Conservation (phyloP, 345 rosid genomes). For the Corchorus olitorius region DNA sequence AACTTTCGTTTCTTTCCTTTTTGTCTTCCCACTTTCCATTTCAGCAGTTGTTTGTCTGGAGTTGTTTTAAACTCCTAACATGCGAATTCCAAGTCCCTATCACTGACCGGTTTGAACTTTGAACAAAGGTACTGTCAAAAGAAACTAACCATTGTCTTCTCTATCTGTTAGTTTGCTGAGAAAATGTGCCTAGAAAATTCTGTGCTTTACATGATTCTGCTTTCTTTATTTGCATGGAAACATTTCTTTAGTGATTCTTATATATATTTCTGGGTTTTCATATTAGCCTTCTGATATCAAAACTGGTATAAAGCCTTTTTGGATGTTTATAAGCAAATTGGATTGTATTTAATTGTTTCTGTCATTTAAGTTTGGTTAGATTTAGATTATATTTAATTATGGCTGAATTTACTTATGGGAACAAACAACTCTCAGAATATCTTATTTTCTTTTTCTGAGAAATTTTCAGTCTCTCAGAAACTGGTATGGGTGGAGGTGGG, state of each 20-base stretch:
- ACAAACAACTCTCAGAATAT: background rate
- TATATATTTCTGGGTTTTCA: background rate
- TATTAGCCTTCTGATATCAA: background rate
- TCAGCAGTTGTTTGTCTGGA: background rate
- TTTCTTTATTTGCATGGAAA: background rate
- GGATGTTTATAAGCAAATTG: background rate
- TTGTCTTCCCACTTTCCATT: background rate
- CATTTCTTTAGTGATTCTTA: background rate
- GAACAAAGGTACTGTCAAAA: background rate
- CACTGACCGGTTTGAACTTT: constrained; percentile 13
- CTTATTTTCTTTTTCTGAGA: background rate
- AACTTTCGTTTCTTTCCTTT: background rate
- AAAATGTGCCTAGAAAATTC: constrained; percentile 2
- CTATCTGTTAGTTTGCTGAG: background rate
- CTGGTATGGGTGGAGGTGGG: background rate
- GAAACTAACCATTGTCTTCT: background rate
- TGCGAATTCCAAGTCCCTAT: constrained; percentile 2
- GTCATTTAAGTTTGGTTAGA: background rate
- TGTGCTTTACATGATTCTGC: background rate
- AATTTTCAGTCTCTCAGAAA: background rate
- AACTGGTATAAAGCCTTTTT: background rate
- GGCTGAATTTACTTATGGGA: background rate
- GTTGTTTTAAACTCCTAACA: background rate
- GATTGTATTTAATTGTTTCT: background rate
- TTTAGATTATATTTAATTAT: background rate